Evolutionary conservation across 1,284 basidiomycete genomes (phyloP), one percentile per base, ranked within the genome.

Genomic region (Sanguinoderma infundibulare): DNA sequence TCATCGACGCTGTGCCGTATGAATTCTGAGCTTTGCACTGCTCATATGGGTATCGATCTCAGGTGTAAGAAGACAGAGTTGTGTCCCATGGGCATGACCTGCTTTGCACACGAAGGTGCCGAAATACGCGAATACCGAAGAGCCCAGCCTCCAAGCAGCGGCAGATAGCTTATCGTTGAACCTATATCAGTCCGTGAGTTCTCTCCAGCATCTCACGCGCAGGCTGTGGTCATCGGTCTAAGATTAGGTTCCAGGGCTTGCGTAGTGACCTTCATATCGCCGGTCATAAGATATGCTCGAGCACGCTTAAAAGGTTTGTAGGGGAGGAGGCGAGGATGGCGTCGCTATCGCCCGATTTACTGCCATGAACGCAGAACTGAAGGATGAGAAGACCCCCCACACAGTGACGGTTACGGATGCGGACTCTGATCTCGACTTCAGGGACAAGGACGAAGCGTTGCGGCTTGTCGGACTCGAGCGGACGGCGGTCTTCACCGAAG

Each of bases 361-460:
- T 12, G 30, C 22, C 28, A 62, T 60, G 58, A 39, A 52, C 6
- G 17, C 39, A 17, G 59, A 55, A 30, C n/a, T 39, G 9, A 60
- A 66, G 36, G 55, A 61, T 35, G 62, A 66, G 42, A 66, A 66
- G 53, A 35, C 22, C 17, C 38, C 50, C 15, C 60, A 64, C 17
- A 56, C 55, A 9, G 58, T 62, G 15, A 24, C 58, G 9, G 55
- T 64, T 34, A 15, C 55, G 10, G 62, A 66, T 34, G 55, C 51
- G 8, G 58, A 62, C 40, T 70, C 71, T 17, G 60, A 67, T 10
- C 53, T 81, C 35, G 74, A 81, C 62, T 68, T 79, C 17, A 57
- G 70, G 5, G 72, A 82, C 55, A 84, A 80, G n/a, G 86, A 88
- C 66, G 86, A 87, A 64, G 87, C 86, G 7, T 75, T 87, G 44